Evolutionary conservation across 2,329 filamentous ascomycete species (phyloP).

Genomic region (Fusarium sp.): DNA sequence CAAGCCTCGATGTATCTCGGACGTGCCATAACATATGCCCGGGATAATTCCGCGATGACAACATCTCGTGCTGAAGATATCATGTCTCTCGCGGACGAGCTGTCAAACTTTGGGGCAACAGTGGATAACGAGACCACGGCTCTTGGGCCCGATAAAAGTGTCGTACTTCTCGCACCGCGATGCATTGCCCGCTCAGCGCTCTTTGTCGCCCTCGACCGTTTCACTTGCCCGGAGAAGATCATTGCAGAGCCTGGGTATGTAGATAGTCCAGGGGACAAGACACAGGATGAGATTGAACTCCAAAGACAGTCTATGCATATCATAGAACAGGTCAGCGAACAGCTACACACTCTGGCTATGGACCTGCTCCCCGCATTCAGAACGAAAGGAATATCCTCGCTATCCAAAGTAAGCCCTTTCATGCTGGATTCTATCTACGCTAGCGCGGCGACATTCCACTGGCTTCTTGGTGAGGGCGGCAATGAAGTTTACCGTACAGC

Average conservation of each 20-base stretch:
- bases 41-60: neutral
- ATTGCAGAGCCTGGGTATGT: neutral
- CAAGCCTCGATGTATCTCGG: neutral
- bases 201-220: neutral
- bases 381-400: neutral
- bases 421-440: neutral
- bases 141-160: rapidly evolving
- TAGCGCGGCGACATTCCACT: neutral
- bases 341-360: neutral
- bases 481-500: neutral
- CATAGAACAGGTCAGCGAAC: neutral
- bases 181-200: neutral
- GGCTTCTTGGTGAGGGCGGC: neutral
- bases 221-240: neutral
- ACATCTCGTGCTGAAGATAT: neutral
- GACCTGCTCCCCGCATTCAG: rapidly evolving
- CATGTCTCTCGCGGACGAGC: neutral
- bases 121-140: neutral
- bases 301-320: neutral
- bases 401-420: neutral
- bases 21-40: neutral
- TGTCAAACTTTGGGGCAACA: neutral
- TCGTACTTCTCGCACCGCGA: rapidly evolving
- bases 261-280: neutral
- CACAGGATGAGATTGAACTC: neutral